Base-by-base conservation (phyloP, 495 filamentous ascomycete genomes). In the Penicillium diatomitis region DNA sequence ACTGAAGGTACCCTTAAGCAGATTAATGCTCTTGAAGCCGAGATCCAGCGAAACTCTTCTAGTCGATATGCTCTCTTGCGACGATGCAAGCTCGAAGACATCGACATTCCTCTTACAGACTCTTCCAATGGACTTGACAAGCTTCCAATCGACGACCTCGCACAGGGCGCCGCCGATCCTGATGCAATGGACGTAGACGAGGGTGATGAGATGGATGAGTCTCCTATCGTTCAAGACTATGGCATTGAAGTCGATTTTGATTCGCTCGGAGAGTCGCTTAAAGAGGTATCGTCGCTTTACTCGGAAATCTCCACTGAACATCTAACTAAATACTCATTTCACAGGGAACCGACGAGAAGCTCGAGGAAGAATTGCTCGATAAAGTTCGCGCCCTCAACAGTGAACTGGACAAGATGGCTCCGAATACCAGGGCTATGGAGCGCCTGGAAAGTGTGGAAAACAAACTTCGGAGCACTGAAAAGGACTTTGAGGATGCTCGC, bases 381-480 rank as follows among this genome's bases (percentile, higher is more conserved):
- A 83, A 83, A 61, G 87, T 97, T 53, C 72, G 77, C 35, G 68
- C 74, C 32, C 74, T 97, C 6, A 83, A 83, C 35, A 68, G 70
- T 44, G 88, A 95, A 57, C 79, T 99, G 32, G 89, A 95, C 52
- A 90, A 90, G 61, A 86, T 96, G 70, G 85, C 90, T 49, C 91
- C 91, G 29, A 97, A 99, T 64, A 90, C 95, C 78, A 86, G 90
- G 56, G 91, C 91, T 30, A 85, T 90, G 64, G 90, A 96, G 53
- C 86, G 90, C n/a, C 75, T 99, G 4, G 86, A 90, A 58, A 84
- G 76, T 4, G 88, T 95, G 11, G 83, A 91, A 62, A 79, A 81
- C 49, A 84, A 90, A 41, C 86, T 96, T 38, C 82, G 87, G 49
- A 75, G 81, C 41, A 94, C 88, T 3, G 89, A 96, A 51, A 82